Percentiles rank a stretch among this genome's conserved stretches.
phyloP scores from a whole-genome alignment of 2,329 filamentous ascomycete species.

The Penicillium aurantiogriseum region DNA sequence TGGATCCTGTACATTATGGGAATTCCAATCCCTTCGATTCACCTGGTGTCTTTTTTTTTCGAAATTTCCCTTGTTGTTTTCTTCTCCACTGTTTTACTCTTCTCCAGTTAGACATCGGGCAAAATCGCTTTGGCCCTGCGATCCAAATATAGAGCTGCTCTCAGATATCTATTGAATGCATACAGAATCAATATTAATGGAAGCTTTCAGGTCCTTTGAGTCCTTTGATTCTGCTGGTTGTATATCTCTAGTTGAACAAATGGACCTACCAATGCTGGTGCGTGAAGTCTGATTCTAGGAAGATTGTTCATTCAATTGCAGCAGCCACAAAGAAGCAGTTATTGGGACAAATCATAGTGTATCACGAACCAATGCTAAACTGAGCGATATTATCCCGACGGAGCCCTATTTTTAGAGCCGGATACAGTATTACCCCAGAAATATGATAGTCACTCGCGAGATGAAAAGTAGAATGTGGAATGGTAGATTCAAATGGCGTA shows the following conservation, averaged over 20 bases:
- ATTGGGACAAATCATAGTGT: too few relatives aligned
- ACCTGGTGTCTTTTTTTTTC: conserved; percentile 32
- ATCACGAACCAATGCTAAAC: too few relatives aligned
- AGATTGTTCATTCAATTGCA: too few relatives aligned
- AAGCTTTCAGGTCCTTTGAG: background rate
- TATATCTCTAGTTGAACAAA: background rate
- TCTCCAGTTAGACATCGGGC: conserved; percentile 18
- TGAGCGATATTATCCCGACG: too few relatives aligned
- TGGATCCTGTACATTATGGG: conserved; percentile 43
- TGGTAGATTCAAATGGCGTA: too few relatives aligned
- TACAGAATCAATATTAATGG: conserved; percentile 18
- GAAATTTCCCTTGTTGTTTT: conserved; percentile 16
- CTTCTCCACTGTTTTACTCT: conserved; percentile 13
- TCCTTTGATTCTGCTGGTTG: background rate
- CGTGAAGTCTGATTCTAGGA: too few relatives aligned
- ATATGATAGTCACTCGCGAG: too few relatives aligned
- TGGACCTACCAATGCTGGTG: background rate
- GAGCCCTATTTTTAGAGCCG: too few relatives aligned
- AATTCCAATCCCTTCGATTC: conserved; percentile 34
- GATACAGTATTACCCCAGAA: too few relatives aligned
- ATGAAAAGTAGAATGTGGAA: too few relatives aligned
- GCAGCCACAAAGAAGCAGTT: too few relatives aligned
- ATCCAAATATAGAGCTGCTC: conserved; percentile 18
- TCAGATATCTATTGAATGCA: conserved; percentile 20
- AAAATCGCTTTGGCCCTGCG: conserved; percentile 14